Evolutionary conservation across 2,329 filamentous ascomycete genomes (phyloP), one percentile per base, ranked within the genome.

Genomic region (Aspergillus versicolor): DNA sequence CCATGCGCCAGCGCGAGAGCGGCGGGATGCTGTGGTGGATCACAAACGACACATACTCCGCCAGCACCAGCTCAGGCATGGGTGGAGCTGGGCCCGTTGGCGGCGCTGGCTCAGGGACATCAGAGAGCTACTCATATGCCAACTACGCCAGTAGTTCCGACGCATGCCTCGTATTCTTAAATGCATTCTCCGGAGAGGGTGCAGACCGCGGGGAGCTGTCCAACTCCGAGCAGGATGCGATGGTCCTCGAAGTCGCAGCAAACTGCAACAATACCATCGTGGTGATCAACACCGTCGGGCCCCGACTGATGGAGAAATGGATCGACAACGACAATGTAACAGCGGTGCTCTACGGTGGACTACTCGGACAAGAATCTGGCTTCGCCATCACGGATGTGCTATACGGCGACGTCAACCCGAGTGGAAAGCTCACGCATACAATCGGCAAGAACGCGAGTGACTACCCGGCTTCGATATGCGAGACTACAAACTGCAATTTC

Each of bases 311-410:
- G 0, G 60, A 63, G 8, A 74, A 76, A 1, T 89, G 84, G 75
- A 77, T 85, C 58, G 81, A 88, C 47, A 80, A 89, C 56, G 75
- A 79, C 9, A 88, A 89, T 60, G 81, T 89, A 27, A 88, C 84
- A 0, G 85, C 81, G 1, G 74, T 89, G 15, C 76, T 89, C 0
- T 84, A 84, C 61, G 86, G 83, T 4, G 85, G 88, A 63, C 74
- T 88, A 0, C 86, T 86, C 0, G 86, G 86, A 0, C 84, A 89
- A 64, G 83, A 87, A 56, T 83, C 81, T 1, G 87, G 87, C 0
- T 71, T 74, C 1, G 81, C 84, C 0, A 65, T 87, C 4, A 80
- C 81, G 0, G 77, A 80, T 1, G 66, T 88, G 8, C 74, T 88
- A 0, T 87, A 86, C 63, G 85, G 85, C 42, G 42, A 44, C 15